Evolutionary conservation across 352 stramenopile species (phyloP).

Genomic region (Discostella stelligera): DNA sequence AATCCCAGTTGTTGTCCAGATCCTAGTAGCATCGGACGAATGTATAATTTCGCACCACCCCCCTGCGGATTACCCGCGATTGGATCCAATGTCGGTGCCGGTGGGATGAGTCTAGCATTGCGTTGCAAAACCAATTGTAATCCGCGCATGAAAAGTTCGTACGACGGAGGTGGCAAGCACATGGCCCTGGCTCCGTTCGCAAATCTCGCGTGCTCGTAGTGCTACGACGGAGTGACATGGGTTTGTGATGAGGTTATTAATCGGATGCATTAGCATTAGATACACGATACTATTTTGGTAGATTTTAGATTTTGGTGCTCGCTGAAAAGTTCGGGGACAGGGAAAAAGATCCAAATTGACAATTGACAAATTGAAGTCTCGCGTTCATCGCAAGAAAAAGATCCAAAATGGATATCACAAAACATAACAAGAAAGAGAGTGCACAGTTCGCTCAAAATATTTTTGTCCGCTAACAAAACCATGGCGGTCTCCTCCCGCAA

Average conservation of each 20-base stretch:
- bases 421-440: too few species aligned
- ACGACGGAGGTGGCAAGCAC: slow-evolving; percentile 59
- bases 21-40: slow-evolving; percentile 75
- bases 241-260: too few species aligned
- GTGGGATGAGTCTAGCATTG: slow-evolving; percentile 69
- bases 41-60: slow-evolving; percentile 74
- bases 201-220: slow-evolving; percentile 58
- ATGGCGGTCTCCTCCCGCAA: slow-evolving; percentile 4
- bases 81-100: slow-evolving; percentile 44
- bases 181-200: slow-evolving; percentile 60
- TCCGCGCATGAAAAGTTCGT: slow-evolving; percentile 67
- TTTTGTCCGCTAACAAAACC: too few species aligned
- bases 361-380: too few species aligned
- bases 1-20: slow-evolving; percentile 71
- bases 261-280: too few species aligned
- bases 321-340: too few species aligned
- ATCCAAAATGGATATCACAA: too few species aligned
- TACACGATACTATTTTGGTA: too few species aligned
- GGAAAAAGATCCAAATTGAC: too few species aligned
- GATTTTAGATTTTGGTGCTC: too few species aligned
- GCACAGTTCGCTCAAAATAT: too few species aligned
- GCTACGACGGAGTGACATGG: neutral
- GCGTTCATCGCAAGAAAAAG: too few species aligned
- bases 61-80: slow-evolving; percentile 27
- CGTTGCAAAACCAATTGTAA: slow-evolving; percentile 60